Conservation (phyloP, 345 rosid genomes). For the Brassica carinata region DNA sequence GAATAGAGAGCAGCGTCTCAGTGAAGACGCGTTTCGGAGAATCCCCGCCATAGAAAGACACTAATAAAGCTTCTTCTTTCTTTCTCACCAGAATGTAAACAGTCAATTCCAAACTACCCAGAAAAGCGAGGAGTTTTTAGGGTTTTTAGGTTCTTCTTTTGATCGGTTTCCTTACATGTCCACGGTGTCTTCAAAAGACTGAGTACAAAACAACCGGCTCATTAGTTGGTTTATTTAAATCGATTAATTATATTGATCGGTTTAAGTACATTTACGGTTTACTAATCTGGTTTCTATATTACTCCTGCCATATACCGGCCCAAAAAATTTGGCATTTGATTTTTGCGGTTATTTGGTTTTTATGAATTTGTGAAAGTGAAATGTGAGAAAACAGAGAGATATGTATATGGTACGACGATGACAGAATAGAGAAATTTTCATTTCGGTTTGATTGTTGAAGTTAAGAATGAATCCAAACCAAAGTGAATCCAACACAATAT, state of each 20-base stretch:
- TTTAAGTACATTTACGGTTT: neutral
- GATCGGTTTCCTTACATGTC: neutral
- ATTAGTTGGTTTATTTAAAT: neutral
- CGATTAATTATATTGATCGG: neutral
- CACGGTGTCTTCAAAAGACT: neutral
- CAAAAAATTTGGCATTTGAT: too few species aligned
- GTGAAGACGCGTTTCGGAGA: conserved; percentile 49
- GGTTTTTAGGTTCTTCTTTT: neutral
- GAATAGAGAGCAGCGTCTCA: conserved; percentile 45
- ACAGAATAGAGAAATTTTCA: too few species aligned
- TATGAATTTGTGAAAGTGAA: too few species aligned
- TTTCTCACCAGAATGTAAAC: neutral
- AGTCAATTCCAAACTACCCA: conserved; percentile 17
- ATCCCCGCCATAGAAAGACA: conserved; percentile 58
- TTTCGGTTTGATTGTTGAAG: too few species aligned
- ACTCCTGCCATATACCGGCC: too few species aligned
- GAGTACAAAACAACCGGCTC: conserved; percentile 6
- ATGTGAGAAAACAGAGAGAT: too few species aligned
- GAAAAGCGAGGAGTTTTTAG: conserved; percentile 28
- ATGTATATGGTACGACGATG: too few species aligned
- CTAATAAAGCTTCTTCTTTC: neutral
- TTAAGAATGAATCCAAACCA: too few species aligned
- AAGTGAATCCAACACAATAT: too few species aligned
- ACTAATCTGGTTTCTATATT: neutral
- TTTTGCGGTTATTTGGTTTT: too few species aligned